Evolutionary conservation across 257 asterid species (phyloP).

Genomic region (Ligustrum vulgare): DNA sequence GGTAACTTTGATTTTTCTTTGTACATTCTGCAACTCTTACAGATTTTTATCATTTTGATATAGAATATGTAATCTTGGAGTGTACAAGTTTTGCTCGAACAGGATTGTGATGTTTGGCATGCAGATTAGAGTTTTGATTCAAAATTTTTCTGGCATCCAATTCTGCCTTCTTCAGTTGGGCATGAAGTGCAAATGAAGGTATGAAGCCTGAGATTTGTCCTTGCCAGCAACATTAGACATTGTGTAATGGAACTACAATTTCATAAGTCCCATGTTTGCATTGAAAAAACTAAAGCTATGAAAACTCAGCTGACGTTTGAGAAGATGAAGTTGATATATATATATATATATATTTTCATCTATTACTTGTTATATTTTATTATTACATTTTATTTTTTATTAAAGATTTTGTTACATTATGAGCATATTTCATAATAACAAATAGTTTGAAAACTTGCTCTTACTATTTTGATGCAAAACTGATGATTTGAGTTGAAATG

Average conservation of each 20-base stretch:
- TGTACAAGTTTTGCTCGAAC: background rate
- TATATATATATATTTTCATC: no score
- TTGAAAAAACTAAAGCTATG: background rate
- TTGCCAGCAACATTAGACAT: background rate
- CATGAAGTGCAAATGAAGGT: no score
- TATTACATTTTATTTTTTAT: no score
- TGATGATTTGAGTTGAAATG: no score
- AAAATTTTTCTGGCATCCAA: no score
- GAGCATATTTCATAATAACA: no score
- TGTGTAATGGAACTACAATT: background rate
- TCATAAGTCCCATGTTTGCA: background rate
- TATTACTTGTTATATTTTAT: no score
- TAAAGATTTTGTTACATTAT: no score
- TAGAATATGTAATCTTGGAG: background rate
- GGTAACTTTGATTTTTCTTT: conserved; percentile 25
- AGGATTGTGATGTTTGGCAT: background rate
- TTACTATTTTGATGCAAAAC: no score
- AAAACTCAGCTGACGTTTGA: background rate
- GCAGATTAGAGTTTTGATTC: background rate
- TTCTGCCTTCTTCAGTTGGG: no score
- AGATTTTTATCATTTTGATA: conserved; percentile 7
- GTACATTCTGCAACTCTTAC: conserved; percentile 31
- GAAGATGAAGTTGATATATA: conserved; percentile 2
- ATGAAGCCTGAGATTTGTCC: background rate
- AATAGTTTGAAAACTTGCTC: no score